phyloP scores from a whole-genome alignment of 306 rosid species.

The Cucurbita maxima region DNA sequence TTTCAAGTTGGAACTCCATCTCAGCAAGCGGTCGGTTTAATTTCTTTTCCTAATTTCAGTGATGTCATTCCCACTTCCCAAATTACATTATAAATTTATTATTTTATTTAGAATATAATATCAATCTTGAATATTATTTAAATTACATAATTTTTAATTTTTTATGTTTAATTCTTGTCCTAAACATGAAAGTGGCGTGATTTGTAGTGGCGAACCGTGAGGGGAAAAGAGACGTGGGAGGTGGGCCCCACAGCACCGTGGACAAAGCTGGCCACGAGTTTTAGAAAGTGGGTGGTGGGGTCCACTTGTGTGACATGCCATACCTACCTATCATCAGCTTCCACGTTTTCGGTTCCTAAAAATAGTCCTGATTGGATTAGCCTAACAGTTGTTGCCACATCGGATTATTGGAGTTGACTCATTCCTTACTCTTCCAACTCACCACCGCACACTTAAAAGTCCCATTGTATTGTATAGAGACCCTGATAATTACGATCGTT shows the following conservation, averaged over 20 bases:
- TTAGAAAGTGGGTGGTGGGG: constrained; percentile 2
- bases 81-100: no score
- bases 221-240: neutral
- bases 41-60: neutral
- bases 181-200: no score
- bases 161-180: no score
- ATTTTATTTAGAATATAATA: no score
- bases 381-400: neutral
- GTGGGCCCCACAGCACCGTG: neutral
- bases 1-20: neutral
- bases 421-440: neutral
- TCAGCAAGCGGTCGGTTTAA: neutral
- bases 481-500: neutral
- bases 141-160: no score
- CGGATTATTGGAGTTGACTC: neutral
- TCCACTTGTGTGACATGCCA: neutral
- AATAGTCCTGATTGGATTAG: neutral
- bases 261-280: constrained; percentile 9
- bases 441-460: neutral
- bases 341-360: neutral
- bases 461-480: neutral
- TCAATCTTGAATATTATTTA: no score
- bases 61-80: neutral
- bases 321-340: neutral
- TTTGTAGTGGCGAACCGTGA: neutral